Conservation (phyloP, 805 yeast species). For the Nakazawaea pomicola region DNA sequence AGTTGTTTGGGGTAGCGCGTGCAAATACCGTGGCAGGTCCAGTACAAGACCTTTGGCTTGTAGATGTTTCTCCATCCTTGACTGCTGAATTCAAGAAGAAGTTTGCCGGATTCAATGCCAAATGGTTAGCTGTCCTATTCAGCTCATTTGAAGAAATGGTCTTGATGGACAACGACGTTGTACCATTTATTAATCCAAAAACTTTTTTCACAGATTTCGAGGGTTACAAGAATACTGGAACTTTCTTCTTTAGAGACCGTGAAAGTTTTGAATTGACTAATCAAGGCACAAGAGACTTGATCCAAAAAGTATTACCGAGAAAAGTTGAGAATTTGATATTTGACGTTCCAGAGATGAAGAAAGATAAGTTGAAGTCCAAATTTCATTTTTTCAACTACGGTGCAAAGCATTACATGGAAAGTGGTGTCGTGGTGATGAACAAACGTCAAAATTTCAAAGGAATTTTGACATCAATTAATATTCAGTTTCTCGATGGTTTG, state of each 20-base stretch:
- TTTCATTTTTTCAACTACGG: conserved; percentile 35
- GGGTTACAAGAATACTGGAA: conserved; percentile 30
- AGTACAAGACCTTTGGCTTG: conserved; percentile 25
- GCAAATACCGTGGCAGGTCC: conserved; percentile 23
- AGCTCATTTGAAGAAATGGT: conserved; percentile 54
- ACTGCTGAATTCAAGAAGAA: conserved; percentile 19
- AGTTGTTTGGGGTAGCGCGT: conserved; percentile 32
- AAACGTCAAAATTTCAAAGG: conserved; percentile 45
- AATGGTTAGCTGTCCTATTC: conserved; percentile 53
- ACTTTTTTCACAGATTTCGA: conserved; percentile 29
- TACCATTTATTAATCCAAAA: conserved; percentile 31
- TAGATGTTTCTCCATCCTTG: conserved; percentile 26
- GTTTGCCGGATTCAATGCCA: conserved; percentile 30
- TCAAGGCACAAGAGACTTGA: conserved; percentile 36
- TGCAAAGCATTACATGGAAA: conserved; percentile 42
- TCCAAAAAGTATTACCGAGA: conserved; percentile 41
- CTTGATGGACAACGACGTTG: conserved; percentile 49
- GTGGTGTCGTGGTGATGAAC: conserved; percentile 44
- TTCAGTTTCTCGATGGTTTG: conserved; percentile 37
- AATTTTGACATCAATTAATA: conserved; percentile 34
- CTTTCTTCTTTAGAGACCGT: conserved; percentile 48
- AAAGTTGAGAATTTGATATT: conserved; percentile 35
- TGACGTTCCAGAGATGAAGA: conserved; percentile 29
- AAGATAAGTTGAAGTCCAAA: conserved; percentile 24
- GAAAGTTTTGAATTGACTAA: conserved; percentile 23